Evolutionary conservation across 2,329 filamentous ascomycete genomes (phyloP).

Genomic region (Leptosphaerulina australis): DNA sequence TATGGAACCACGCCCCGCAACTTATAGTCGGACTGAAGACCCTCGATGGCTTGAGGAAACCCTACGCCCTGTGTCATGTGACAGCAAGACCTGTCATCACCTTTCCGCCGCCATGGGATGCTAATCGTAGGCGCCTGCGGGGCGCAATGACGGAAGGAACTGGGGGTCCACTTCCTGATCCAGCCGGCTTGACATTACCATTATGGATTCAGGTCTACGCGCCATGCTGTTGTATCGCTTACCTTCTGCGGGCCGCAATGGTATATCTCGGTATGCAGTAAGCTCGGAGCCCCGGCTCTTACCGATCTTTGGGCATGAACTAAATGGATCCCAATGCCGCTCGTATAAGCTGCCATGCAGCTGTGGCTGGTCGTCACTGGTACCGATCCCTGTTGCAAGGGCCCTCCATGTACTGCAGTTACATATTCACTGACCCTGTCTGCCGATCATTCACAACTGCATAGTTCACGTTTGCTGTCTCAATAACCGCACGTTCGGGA

Average conservation of each 20-base stretch:
- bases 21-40: slow-evolving; percentile 30
- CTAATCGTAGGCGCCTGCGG: slow-evolving; percentile 28
- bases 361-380: slow-evolving; percentile 27
- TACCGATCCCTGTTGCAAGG: slow-evolving; percentile 33
- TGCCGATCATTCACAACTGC: slow-evolving; percentile 25
- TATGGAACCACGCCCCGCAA: neutral
- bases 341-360: slow-evolving; percentile 33
- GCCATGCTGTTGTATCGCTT: slow-evolving; percentile 27
- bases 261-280: slow-evolving; percentile 18
- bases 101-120: slow-evolving; percentile 23
- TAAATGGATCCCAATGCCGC: slow-evolving; percentile 34
- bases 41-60: slow-evolving; percentile 15
- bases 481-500: neutral
- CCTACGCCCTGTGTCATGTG: slow-evolving; percentile 30
- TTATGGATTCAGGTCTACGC: slow-evolving; percentile 28
- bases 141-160: slow-evolving; percentile 22
- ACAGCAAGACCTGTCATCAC: slow-evolving; percentile 28
- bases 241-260: slow-evolving; percentile 26
- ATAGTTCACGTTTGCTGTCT: neutral
- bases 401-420: slow-evolving; percentile 21
- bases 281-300: slow-evolving; percentile 22
- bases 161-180: slow-evolving; percentile 22
- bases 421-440: slow-evolving; percentile 17
- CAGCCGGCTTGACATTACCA: slow-evolving; percentile 20
- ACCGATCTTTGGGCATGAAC: slow-evolving; percentile 32